phyloP scores from a whole-genome alignment of 2,329 filamentous ascomycete species.

The Stemphylium beticola region DNA sequence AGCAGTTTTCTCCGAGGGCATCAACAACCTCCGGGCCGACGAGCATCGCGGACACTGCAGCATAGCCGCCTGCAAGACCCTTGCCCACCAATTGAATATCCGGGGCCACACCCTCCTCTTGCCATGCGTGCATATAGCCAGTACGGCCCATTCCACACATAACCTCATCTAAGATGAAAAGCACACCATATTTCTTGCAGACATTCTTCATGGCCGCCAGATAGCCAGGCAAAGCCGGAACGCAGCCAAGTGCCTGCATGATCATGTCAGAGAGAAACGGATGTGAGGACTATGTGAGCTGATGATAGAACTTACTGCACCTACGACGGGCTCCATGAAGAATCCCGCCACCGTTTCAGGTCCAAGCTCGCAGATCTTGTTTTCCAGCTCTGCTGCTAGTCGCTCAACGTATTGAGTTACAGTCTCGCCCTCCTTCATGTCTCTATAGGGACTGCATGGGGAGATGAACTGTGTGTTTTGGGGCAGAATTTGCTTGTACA shows the following conservation, averaged over 20 bases:
- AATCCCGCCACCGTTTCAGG: slow-evolving; percentile 73
- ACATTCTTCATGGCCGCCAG: slow-evolving; percentile 70
- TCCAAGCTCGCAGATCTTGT: slow-evolving; percentile 67
- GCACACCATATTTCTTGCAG: slow-evolving; percentile 72
- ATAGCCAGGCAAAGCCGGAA: slow-evolving; percentile 71
- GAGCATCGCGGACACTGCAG: slow-evolving; percentile 66
- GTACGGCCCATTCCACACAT: slow-evolving; percentile 72
- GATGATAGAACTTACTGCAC: slow-evolving; percentile 61
- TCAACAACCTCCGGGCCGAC: slow-evolving; percentile 60
- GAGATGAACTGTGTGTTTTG: slow-evolving; percentile 66
- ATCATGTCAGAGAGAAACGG: background rate
- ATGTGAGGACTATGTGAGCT: background rate
- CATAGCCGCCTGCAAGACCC: slow-evolving; percentile 68
- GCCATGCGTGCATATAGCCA: slow-evolving; percentile 67
- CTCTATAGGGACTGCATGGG: slow-evolving; percentile 71
- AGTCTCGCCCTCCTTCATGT: slow-evolving; percentile 58
- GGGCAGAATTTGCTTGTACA: slow-evolving; percentile 67
- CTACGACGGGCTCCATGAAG: slow-evolving; percentile 74
- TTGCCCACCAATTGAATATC: slow-evolving; percentile 73
- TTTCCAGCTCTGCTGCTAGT: slow-evolving; percentile 69
- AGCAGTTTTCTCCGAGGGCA: slow-evolving; percentile 55
- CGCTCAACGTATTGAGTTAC: slow-evolving; percentile 65
- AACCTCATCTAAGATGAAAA: slow-evolving; percentile 81
- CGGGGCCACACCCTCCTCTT: slow-evolving; percentile 64
- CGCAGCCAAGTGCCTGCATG: slow-evolving; percentile 68